phyloP scores from a whole-genome alignment of 2,329 filamentous ascomycete genomes.

The Coniosporium tulheliwenetii region DNA sequence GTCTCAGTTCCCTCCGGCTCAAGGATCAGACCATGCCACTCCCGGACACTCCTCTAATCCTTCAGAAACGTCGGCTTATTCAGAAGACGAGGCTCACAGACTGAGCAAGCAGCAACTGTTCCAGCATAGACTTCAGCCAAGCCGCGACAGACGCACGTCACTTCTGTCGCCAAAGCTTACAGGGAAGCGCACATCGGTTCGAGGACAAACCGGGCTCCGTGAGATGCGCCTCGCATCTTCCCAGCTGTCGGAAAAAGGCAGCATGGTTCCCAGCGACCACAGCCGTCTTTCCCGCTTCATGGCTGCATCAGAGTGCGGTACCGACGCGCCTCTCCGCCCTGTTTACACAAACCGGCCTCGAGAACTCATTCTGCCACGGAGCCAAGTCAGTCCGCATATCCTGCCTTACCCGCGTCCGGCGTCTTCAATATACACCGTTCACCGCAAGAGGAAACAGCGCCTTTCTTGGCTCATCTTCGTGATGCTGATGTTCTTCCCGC shows the following conservation, averaged over 20 bases:
- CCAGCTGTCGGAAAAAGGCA: background rate
- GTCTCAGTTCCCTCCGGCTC: background rate
- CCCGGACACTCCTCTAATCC: background rate
- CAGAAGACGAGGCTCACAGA: background rate
- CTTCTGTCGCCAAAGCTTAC: no score
- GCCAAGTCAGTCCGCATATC: background rate
- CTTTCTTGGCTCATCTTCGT: constrained; percentile 18
- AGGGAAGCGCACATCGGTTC: no score
- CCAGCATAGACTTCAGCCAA: no score
- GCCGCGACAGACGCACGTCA: no score
- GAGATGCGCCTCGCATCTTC: no score
- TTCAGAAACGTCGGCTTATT: background rate
- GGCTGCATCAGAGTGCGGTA: background rate
- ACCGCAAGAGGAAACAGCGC: constrained; percentile 12
- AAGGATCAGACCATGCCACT: background rate
- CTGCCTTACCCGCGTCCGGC: background rate
- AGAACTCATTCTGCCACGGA: background rate
- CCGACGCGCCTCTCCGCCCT: background rate
- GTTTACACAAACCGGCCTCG: background rate
- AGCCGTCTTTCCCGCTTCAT: background rate
- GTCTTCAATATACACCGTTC: constrained; percentile 13
- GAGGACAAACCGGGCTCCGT: no score
- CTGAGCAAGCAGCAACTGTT: background rate
- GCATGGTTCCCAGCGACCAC: background rate
- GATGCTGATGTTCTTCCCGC: constrained; percentile 17